Evolutionary conservation across 257 asterid genomes (phyloP).

Genomic region (Verbascum thapsus): DNA sequence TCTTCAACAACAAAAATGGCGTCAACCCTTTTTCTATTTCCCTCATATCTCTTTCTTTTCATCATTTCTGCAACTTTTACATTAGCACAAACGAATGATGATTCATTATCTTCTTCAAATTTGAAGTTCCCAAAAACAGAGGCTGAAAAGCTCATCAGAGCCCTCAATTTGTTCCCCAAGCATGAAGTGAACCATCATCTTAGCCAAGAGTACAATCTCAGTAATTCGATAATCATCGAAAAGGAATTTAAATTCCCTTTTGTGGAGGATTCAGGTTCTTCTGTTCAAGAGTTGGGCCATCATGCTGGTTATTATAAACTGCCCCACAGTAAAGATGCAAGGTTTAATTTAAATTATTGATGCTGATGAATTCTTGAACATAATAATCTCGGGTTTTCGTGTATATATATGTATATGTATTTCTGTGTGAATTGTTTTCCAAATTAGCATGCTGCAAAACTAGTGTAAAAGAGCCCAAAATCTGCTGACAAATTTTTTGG

Average conservation of each 20-base stretch:
- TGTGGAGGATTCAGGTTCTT: slow-evolving; percentile 36
- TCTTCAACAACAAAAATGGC: slow-evolving; percentile 28
- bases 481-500: too few species aligned
- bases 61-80: slow-evolving; percentile 26
- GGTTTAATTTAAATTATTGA: slow-evolving; percentile 42
- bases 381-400: too few species aligned
- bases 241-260: slow-evolving; percentile 50
- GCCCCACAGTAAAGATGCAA: slow-evolving; percentile 63
- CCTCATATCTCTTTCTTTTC: slow-evolving; percentile 24
- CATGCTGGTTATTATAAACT: slow-evolving; percentile 80
- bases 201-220: neutral
- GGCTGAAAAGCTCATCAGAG: slow-evolving; percentile 50
- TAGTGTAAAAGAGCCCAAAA: too few species aligned
- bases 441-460: too few species aligned
- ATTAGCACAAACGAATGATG: slow-evolving; percentile 17
- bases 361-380: too few species aligned
- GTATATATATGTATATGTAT: neutral
- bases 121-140: slow-evolving; percentile 33
- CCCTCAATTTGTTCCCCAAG: slow-evolving; percentile 63
- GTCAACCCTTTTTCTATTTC: slow-evolving; percentile 5
- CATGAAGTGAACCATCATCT: slow-evolving; percentile 44
- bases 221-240: slow-evolving; percentile 48
- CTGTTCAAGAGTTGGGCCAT: slow-evolving; percentile 62
- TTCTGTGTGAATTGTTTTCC: too few species aligned
- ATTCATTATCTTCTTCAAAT: slow-evolving; percentile 25